phyloP scores from a whole-genome alignment of 2,329 filamentous ascomycete species.

The Fusarium algeriense region DNA sequence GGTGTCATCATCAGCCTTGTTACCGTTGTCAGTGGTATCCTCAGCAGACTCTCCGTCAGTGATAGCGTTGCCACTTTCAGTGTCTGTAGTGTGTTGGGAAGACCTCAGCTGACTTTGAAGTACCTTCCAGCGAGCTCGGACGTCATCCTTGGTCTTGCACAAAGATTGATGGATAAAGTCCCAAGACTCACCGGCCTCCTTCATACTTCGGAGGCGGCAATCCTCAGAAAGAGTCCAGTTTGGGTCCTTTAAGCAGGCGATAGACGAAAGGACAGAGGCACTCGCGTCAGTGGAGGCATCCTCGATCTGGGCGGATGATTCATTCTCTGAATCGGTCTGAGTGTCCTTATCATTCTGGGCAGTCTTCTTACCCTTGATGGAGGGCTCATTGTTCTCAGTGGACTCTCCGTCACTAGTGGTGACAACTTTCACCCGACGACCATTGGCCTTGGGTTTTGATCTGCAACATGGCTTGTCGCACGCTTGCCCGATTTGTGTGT shows the following conservation, averaged over 20 bases:
- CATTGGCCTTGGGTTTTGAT: background rate
- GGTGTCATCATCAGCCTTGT: no score
- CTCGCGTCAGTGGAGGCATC: slow-evolving; percentile 11
- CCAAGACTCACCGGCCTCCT: slow-evolving; percentile 49
- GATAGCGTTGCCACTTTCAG: background rate
- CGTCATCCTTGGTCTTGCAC: slow-evolving; percentile 46
- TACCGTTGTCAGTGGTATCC: background rate
- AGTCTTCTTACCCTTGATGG: slow-evolving; percentile 16
- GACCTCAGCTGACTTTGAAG: slow-evolving; percentile 42
- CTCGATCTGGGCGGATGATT: background rate
- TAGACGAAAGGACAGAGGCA: slow-evolving; percentile 8
- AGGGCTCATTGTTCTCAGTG: no score
- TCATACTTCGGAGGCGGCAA: slow-evolving; percentile 52
- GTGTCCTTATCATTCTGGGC: slow-evolving; percentile 19
- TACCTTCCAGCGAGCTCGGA: slow-evolving; percentile 51
- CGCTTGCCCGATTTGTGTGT: slow-evolving; percentile 1
- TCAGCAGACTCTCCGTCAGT: background rate
- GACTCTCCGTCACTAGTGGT: slow-evolving; percentile 7
- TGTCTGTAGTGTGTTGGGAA: background rate
- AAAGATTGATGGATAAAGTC: slow-evolving; percentile 48
- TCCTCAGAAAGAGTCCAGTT: slow-evolving; percentile 55
- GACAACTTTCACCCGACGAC: slow-evolving; percentile 2
- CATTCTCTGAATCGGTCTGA: background rate
- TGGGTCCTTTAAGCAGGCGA: slow-evolving; percentile 1
- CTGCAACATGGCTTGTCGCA: slow-evolving; percentile 8